Conservation (phyloP, 2,329 filamentous ascomycete genomes). For the Clonostachys rosea region DNA sequence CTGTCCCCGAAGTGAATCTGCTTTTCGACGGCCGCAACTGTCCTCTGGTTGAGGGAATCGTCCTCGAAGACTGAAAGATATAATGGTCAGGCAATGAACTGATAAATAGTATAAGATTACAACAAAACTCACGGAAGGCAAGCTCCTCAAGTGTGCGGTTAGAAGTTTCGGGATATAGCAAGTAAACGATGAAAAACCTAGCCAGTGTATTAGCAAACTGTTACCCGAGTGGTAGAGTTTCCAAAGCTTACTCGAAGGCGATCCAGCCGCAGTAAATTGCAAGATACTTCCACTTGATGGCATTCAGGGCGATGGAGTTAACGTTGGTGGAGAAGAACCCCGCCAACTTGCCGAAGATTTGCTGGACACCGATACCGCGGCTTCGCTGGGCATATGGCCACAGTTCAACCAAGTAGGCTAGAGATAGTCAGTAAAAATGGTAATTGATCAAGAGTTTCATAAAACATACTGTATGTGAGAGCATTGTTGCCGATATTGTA, state of each 20-base stretch:
- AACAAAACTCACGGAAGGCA: slow-evolving; percentile 27
- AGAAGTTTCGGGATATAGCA: slow-evolving; percentile 38
- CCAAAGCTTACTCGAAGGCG: slow-evolving; percentile 7
- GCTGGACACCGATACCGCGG: slow-evolving; percentile 53
- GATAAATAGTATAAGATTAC: neutral
- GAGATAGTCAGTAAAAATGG: slow-evolving; percentile 36
- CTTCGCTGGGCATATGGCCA: slow-evolving; percentile 48
- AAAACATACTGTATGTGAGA: slow-evolving; percentile 46
- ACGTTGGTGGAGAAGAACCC: slow-evolving; percentile 42
- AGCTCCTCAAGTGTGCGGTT: slow-evolving; percentile 53
- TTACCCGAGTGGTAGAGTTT: slow-evolving; percentile 62
- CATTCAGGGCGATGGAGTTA: slow-evolving; percentile 29
- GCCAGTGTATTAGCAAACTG: slow-evolving; percentile 7
- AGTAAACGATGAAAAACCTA: slow-evolving; percentile 20
- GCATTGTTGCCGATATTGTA: slow-evolving; percentile 61
- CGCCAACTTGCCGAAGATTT: slow-evolving; percentile 37
- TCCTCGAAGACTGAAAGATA: slow-evolving; percentile 28
- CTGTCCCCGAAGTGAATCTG: slow-evolving; percentile 16
- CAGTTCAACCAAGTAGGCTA: slow-evolving; percentile 32
- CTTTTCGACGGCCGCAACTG: slow-evolving; percentile 32
- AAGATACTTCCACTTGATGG: slow-evolving; percentile 12
- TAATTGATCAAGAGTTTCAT: slow-evolving; percentile 49
- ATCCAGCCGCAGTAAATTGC: slow-evolving; percentile 29
- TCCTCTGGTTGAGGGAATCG: slow-evolving; percentile 27
- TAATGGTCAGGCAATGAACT: slow-evolving; percentile 4